Conservation (phyloP, 2,329 filamentous ascomycete species). For the Kalaharituber pfeilii region DNA sequence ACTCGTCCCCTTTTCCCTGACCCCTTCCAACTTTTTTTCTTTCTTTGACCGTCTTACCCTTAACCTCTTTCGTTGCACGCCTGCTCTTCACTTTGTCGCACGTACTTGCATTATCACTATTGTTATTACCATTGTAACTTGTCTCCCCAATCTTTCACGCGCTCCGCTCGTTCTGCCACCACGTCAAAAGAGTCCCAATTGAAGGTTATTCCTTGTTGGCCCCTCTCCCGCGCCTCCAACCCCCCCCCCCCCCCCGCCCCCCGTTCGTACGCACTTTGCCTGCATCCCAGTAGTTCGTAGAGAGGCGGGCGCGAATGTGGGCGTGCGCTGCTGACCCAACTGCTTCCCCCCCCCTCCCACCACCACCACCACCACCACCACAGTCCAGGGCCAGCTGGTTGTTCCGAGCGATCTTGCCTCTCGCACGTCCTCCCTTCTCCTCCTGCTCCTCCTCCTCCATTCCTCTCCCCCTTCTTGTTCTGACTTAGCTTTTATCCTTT, state of each 20-base stretch:
- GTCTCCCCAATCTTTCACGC: conserved; percentile 12
- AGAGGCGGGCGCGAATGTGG: not conserved
- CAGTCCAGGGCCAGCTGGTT: not conserved
- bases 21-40: conserved; percentile 18
- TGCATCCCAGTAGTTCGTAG: not conserved
- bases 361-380: too few species aligned
- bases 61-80: conserved; percentile 11
- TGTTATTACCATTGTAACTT: conserved; percentile 12
- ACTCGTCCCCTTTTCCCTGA: conserved; percentile 15
- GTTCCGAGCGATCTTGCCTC: not conserved
- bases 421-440: not conserved
- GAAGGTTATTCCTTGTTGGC: conserved; percentile 11
- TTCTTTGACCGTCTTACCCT: conserved; percentile 15
- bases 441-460: not conserved
- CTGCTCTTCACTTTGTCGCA: conserved; percentile 4
- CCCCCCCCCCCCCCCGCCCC: not conserved
- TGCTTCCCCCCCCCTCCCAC: not conserved
- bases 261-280: not conserved
- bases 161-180: conserved; percentile 10
- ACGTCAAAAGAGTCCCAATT: conserved; percentile 1
- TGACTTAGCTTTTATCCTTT: not conserved
- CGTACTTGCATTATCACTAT: conserved; percentile 10
- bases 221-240: conserved; percentile 12
- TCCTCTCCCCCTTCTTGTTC: not conserved
- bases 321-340: not conserved